Base-by-base conservation (phyloP, 2,329 filamentous ascomycete genomes). In the Epichloe baconii region DNA sequence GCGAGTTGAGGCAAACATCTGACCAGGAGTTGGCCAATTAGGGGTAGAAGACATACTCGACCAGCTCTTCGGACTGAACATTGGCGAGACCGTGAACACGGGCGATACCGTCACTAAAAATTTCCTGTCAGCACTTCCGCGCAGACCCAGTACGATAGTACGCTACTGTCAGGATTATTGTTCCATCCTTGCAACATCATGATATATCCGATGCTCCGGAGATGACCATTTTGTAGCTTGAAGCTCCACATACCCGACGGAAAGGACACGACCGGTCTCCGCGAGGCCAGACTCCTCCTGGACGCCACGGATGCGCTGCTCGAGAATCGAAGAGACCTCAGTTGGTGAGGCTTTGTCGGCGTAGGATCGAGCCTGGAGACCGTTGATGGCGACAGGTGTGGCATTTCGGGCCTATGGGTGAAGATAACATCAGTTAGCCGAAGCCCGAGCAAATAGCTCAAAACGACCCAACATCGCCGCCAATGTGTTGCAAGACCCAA, bases 31-130 rank as follows among this genome's bases (percentile, higher is more conserved):
- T 15, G 44, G 14, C 8, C 36, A 49, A 26, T 17, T 15, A 35
- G 52, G 41, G 44, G 11, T 45, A 34, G 17, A 44, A 60, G 54
- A 86, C 89, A 67, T 88, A 96, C 90, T 98, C 93, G 71, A 98
- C 93, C 72, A 98, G 86, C 82, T 98, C 93, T 79, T 98, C 93
- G 66, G 93, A 91, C 82, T 98, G 93, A 77, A 98, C 93, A 74
- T 98, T 98, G 86, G 83, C 88, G 88, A 98, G 90, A 71, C 93
- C 93, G 76, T 98, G 90, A 65, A 98, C 91, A 90, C 93, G 91
- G 72, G 93, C 93, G 71, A 98, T 98, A 95, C 93, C 93, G 79
- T 98, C 93, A 93, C 93, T 97, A 54, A 54, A 54, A 44, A 65
- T 72, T 54, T 50, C 54, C 11, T 37, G 62, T 70, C 56, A 71